Evolutionary conservation across 768 basidiomycete species (phyloP), one percentile per base, ranked within the genome.

Genomic region (Termitomyces sp.): DNA sequence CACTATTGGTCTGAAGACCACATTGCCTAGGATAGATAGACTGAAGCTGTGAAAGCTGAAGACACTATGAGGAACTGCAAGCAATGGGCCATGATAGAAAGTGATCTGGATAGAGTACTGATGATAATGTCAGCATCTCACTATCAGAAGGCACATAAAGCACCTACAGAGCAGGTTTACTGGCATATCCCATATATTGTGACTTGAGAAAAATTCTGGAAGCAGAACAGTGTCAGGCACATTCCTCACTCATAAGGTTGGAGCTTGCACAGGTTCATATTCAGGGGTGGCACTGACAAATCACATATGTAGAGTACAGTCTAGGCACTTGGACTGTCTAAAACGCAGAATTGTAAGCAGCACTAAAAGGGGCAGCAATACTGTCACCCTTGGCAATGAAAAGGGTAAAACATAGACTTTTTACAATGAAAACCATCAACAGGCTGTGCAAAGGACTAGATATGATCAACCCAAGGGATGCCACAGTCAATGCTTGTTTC

Each of bases 281-380:
- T 56, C 75, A 4, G 68, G 65, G 0, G 56, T 50, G 15, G 68
- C 75, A 0, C 56, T 81, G 0, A 39, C 54, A 3, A 80, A 79
- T 63, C 77, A 77, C 55, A 26, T 79, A 0, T 60, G 61, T 2
- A 74, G 72, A 0, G 46, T 81, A 0, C 65, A 70, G 1, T 77
- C 80, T 2, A 81, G 80, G 79, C 79, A 82, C 60, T 7, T 74
- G 7, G 62, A 73, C 26, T 41, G 66, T 4, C 41, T 46, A 0
- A 62, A 72, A 37, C 34, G 13, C 1, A 5, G 34, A 58, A 45
- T 7, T 75, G 13, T 65, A 73, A 0, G 60, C 68, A 0, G 36
- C 74, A 0, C 60, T 80, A 0, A 60, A 61, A 18, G 74, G 65
- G 0, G 73, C 75, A 0, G 57, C 62, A 0, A 44, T 50, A 1